Percentiles rank a stretch among this genome's conserved stretches.
Evolutionary conservation across 768 basidiomycete genomes (phyloP).

Genomic region (Russula abietina): DNA sequence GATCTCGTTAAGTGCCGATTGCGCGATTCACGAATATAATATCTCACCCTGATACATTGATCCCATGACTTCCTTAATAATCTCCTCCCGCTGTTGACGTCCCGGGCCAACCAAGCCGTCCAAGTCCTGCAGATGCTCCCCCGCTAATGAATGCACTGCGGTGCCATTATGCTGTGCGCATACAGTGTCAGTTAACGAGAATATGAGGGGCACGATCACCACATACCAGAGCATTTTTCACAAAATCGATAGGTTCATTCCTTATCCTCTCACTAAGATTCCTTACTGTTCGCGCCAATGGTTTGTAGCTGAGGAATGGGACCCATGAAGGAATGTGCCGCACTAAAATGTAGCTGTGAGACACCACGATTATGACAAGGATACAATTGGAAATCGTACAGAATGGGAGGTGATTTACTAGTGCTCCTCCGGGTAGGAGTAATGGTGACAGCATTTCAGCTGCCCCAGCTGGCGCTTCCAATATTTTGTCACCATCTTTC

Average conservation of each 20-base stretch:
- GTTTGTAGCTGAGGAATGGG: conserved; percentile 8
- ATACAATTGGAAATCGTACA: not conserved
- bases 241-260: conserved; percentile 8
- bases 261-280: not conserved
- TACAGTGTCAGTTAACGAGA: not conserved
- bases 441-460: not conserved
- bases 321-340: conserved; percentile 17
- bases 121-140: conserved; percentile 4
- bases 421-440: conserved; percentile 1
- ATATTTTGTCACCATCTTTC: not conserved
- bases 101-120: conserved; percentile 2
- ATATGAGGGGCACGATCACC: not conserved
- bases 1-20: not conserved
- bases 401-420: conserved; percentile 15
- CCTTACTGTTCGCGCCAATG: not conserved
- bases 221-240: conserved; percentile 8
- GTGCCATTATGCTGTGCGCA: conserved; percentile 4
- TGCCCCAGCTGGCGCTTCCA: not conserved
- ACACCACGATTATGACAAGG: not conserved
- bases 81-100: not conserved
- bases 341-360: conserved; percentile 3
- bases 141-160: conserved; percentile 4
- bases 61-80: conserved; percentile 1
- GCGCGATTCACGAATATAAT: not conserved
- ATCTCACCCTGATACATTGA: conserved; percentile 8